These are phyloP conservation scores for Arctostaphylos glauca DNA, from an alignment of 148 eudicot species.

Conservation along the genomic window DNA sequence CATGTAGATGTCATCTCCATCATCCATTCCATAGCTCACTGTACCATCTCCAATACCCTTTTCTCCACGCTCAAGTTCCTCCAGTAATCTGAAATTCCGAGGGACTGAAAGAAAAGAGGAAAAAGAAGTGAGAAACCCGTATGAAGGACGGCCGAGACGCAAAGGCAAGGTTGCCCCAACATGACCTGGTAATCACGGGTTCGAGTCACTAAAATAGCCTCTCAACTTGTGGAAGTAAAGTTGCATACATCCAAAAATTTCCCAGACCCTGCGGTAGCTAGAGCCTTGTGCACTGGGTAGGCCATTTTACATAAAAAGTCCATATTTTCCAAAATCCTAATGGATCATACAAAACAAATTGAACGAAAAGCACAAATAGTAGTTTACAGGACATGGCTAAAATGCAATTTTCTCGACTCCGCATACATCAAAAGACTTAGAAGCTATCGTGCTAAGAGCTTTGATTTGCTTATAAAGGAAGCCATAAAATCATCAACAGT, in stretches of 20 bases:
- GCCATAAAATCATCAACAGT: not conserved
- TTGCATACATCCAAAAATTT: too few relatives aligned
- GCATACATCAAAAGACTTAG: not conserved
- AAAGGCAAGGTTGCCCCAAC: too few relatives aligned
- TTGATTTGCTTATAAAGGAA: too few relatives aligned
- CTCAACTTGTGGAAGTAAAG: too few relatives aligned
- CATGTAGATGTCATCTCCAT: slow-evolving; percentile 65
- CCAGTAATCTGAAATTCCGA: slow-evolving; percentile 62
- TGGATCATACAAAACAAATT: not conserved
- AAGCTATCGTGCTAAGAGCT: not conserved
- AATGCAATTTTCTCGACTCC: not conserved
- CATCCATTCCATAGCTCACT: slow-evolving; percentile 79
- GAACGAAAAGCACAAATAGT: not conserved
- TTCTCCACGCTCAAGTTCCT: slow-evolving; percentile 76
- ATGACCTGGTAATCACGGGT: too few relatives aligned
- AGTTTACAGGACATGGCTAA: not conserved
- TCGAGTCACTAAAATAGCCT: too few relatives aligned
- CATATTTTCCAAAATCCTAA: not conserved
- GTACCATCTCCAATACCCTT: slow-evolving; percentile 77
- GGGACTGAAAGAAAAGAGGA: slow-evolving; percentile 43
- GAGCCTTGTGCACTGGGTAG: too few relatives aligned
- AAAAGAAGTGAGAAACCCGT: not conserved
- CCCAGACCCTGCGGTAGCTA: too few relatives aligned
- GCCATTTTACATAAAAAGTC: too few relatives aligned
- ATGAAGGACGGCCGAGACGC: not conserved